phyloP scores from a whole-genome alignment of 352 stramenopile genomes.

The Globisporangium okanoganense region DNA sequence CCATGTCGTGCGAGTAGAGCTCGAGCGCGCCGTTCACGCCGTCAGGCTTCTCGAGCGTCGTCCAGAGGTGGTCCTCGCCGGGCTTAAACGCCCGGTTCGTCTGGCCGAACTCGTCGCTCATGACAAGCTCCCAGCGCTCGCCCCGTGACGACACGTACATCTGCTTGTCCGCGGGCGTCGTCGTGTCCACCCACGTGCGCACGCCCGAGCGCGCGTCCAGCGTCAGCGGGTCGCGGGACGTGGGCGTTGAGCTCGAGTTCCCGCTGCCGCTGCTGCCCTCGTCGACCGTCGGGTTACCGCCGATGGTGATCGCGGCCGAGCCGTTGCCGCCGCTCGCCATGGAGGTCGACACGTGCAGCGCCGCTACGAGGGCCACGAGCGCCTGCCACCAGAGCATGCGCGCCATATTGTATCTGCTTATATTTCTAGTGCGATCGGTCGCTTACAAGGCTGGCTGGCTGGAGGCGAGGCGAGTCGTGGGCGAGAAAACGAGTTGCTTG shows the following conservation, averaged over 20 bases:
- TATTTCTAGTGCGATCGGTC: not conserved
- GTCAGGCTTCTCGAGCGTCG: slow-evolving; percentile 62
- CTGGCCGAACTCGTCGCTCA: slow-evolving; percentile 7
- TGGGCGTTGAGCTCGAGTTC: slow-evolving; percentile 1
- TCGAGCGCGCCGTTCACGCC: slow-evolving; percentile 63
- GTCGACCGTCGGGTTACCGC: not conserved
- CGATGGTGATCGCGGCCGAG: not conserved
- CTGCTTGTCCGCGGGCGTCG: not conserved
- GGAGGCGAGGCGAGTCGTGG: too few species aligned
- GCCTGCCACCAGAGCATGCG: not conserved
- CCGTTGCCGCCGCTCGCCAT: slow-evolving; percentile 11
- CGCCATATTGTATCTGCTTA: slow-evolving; percentile 3
- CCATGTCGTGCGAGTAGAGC: slow-evolving; percentile 67
- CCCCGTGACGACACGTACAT: too few species aligned
- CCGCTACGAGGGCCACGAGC: not conserved
- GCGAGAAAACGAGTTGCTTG: too few species aligned
- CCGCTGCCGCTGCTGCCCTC: slow-evolving; percentile 1
- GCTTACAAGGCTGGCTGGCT: too few species aligned
- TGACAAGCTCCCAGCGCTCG: not conserved
- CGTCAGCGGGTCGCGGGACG: not conserved
- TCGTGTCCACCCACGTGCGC: slow-evolving; percentile 4
- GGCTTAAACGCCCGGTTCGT: slow-evolving; percentile 5
- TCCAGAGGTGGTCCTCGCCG: slow-evolving; percentile 59
- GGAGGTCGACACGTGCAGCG: not conserved
- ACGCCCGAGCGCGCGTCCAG: slow-evolving; percentile 4